A percentile compares a stretch with the other conserved stretches of the same genome.
phyloP scores from a whole-genome alignment of 768 basidiomycete genomes.

The Calocybe gangraenosa region DNA sequence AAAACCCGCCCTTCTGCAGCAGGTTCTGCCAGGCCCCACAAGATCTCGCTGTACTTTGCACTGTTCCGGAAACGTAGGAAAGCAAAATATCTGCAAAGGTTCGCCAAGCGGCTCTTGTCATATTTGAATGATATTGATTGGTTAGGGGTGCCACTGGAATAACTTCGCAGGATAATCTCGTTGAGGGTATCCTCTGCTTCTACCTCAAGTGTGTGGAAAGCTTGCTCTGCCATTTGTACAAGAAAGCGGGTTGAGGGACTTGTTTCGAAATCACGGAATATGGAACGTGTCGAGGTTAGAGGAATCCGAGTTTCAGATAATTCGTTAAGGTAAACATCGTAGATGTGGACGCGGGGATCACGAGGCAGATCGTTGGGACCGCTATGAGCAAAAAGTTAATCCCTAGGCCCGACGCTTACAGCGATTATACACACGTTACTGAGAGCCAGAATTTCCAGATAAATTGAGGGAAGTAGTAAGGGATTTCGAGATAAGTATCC shows the following conservation, averaged over 20 bases:
- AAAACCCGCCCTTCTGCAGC: conserved; percentile 21
- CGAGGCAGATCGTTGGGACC: conserved; percentile 22
- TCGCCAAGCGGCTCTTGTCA: conserved; percentile 26
- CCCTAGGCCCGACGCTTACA: not conserved
- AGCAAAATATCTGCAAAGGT: conserved; percentile 45
- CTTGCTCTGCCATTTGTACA: conserved; percentile 37
- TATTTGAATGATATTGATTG: conserved; percentile 25
- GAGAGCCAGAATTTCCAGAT: conserved; percentile 49
- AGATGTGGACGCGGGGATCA: conserved; percentile 42
- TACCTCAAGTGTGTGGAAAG: conserved; percentile 39
- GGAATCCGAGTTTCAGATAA: conserved; percentile 40
- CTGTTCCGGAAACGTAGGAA: conserved; percentile 60
- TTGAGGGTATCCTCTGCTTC: conserved; percentile 35
- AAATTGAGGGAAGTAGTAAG: conserved; percentile 41
- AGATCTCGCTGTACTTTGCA: conserved; percentile 36
- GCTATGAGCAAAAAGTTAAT: conserved; percentile 7
- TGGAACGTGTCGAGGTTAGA: conserved; percentile 24
- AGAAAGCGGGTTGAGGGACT: conserved; percentile 29
- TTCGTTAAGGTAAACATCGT: conserved; percentile 48
- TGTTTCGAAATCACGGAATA: conserved; percentile 41
- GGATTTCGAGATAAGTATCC: conserved; percentile 15
- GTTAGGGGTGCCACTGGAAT: conserved; percentile 20
- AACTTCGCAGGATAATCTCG: conserved; percentile 30
- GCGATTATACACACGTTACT: conserved; percentile 30
- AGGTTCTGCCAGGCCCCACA: conserved; percentile 25